Evolutionary conservation across 306 rosid genomes (phyloP).

Genomic region (Adenanthera pavonina): DNA sequence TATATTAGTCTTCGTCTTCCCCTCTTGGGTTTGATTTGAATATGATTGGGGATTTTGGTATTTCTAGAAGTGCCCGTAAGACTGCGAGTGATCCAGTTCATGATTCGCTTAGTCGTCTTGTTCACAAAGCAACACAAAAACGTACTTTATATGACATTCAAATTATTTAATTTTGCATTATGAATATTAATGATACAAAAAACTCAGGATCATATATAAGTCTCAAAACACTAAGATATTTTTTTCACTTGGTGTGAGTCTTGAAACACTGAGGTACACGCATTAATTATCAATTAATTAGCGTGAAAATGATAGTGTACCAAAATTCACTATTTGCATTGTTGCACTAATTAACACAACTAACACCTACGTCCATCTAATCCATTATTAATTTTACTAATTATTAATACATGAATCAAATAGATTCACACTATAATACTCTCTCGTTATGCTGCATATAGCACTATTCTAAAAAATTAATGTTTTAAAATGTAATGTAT

Average conservation of each 20-base stretch:
- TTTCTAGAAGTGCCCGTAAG: conserved; percentile 41
- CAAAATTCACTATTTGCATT: neutral
- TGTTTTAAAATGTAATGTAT: too few relatives aligned
- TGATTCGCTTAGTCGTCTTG: conserved; percentile 1
- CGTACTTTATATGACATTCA: too few relatives aligned
- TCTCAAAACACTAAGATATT: too few relatives aligned
- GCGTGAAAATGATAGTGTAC: neutral
- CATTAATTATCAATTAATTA: too few relatives aligned
- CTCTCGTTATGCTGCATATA: too few relatives aligned
- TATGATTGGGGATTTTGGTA: conserved; percentile 43
- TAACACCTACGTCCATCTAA: neutral
- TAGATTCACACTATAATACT: neutral
- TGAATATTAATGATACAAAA: too few relatives aligned
- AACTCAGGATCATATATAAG: neutral
- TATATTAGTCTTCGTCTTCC: conserved; percentile 41
- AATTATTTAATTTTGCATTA: too few relatives aligned
- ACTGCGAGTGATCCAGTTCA: conserved; percentile 77
- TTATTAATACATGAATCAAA: neutral
- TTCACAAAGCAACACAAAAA: too few relatives aligned
- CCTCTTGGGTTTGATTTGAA: conserved; percentile 19
- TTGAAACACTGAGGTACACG: neutral
- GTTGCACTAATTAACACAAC: neutral
- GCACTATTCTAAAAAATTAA: too few relatives aligned
- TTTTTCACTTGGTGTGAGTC: neutral
- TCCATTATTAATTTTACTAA: neutral